Evolutionary conservation across 495 filamentous ascomycete genomes (phyloP).

Genomic region (Acidiella bohemica): DNA sequence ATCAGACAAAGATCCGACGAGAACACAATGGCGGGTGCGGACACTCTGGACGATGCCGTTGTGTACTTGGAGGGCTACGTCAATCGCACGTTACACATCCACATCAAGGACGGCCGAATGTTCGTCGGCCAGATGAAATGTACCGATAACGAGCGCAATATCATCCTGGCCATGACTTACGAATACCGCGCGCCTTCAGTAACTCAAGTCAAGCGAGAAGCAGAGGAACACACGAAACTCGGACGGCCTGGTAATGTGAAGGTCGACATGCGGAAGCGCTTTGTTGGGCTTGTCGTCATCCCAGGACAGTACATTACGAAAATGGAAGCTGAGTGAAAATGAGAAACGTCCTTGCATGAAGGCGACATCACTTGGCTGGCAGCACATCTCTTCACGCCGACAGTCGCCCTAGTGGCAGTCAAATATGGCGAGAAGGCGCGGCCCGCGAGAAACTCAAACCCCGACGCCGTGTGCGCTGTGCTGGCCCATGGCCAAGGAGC

Average conservation of each 20-base stretch:
- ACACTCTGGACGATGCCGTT: neutral
- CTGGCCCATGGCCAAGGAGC: no score
- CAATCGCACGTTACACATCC: constrained; percentile 59
- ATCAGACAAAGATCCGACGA: no score
- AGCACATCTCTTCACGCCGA: neutral
- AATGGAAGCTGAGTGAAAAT: constrained; percentile 74
- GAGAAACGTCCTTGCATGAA: neutral
- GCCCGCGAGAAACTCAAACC: no score
- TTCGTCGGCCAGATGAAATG: constrained; percentile 88
- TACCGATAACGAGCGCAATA: constrained; percentile 77
- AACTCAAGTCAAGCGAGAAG: constrained; percentile 32
- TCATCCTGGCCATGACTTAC: constrained; percentile 71
- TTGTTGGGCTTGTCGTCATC: constrained; percentile 80
- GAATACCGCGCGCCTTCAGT: constrained; percentile 69
- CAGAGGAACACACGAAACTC: constrained; percentile 20
- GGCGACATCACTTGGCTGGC: neutral
- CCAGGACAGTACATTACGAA: constrained; percentile 73
- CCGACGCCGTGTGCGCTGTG: no score
- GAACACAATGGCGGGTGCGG: neutral
- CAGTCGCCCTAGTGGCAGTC: neutral
- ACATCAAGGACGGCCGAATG: constrained; percentile 71
- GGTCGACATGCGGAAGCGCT: constrained; percentile 65
- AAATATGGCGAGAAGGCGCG: no score
- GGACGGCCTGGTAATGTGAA: constrained; percentile 32
- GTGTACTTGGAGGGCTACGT: constrained; percentile 32